Percentiles rank a stretch among this genome's conserved stretches.
Conservation (phyloP, 164 flowering plant genomes). For the Liriodendron chinense region DNA sequence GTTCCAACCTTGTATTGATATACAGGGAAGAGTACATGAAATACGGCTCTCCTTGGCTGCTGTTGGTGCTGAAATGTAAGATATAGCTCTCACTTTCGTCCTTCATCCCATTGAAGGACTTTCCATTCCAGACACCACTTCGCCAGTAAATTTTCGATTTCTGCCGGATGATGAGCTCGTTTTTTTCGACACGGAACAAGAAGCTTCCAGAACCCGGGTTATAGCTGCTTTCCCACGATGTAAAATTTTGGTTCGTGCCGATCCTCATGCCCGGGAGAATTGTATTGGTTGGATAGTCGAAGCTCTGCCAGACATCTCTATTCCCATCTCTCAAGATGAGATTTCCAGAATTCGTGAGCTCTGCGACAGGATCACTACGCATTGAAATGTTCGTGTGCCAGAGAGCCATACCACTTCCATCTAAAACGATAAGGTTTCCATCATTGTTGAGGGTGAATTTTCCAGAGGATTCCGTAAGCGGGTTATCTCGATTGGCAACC, state of each 20-base stretch:
- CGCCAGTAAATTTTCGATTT: not conserved
- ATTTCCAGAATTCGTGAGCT: conserved; percentile 46
- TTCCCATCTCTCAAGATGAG: not conserved
- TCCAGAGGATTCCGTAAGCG: not conserved
- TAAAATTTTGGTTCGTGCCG: not conserved
- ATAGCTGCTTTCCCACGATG: conserved; percentile 4
- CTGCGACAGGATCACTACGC: not conserved
- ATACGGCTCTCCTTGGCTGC: conserved; percentile 9
- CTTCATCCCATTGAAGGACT: conserved; percentile 1
- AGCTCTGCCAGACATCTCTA: conserved; percentile 11
- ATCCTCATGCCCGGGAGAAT: conserved; percentile 2
- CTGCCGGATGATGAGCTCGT: not conserved
- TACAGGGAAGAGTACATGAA: conserved; percentile 8
- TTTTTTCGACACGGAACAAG: not conserved
- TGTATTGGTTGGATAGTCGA: conserved; percentile 1
- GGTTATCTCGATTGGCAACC: conserved; percentile 11
- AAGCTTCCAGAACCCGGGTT: not conserved
- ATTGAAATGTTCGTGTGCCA: not conserved
- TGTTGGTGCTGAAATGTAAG: conserved; percentile 11
- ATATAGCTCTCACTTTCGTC: conserved; percentile 14
- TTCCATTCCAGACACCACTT: conserved; percentile 5
- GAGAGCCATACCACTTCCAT: not conserved
- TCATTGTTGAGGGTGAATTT: not conserved
- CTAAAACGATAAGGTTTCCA: conserved; percentile 4
- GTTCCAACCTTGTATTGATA: not conserved